Percentiles rank a stretch among this genome's conserved stretches.
Evolutionary conservation across 1,139 yeast genomes (phyloP).

Genomic region (Hansenula anomala): DNA sequence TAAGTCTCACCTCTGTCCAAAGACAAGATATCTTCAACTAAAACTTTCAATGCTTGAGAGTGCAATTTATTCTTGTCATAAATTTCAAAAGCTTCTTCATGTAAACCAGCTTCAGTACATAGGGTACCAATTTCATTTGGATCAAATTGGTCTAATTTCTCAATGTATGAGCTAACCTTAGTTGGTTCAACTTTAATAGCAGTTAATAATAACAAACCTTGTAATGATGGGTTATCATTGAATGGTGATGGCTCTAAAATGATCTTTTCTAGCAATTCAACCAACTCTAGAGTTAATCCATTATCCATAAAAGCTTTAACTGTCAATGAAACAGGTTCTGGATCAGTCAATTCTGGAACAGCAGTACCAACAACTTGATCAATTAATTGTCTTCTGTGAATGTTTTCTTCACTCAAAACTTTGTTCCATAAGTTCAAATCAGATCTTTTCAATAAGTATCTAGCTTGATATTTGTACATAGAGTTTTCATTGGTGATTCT

Average conservation of each 20-base stretch:
- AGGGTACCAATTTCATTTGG: constrained; percentile 92
- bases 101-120: constrained; percentile 81
- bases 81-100: constrained; percentile 93
- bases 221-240: constrained; percentile 90
- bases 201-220: constrained; percentile 86
- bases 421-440: constrained; percentile 77
- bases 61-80: constrained; percentile 81
- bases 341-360: constrained; percentile 90
- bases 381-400: constrained; percentile 83
- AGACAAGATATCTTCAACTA: constrained; percentile 90
- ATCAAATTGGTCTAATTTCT: constrained; percentile 85
- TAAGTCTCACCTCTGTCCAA: constrained; percentile 92
- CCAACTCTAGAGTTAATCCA: constrained; percentile 86
- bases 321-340: constrained; percentile 93
- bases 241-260: constrained; percentile 96
- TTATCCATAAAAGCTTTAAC: constrained; percentile 98
- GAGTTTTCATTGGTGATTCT: constrained; percentile 92
- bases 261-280: constrained; percentile 91
- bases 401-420: constrained; percentile 71
- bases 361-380: constrained; percentile 97
- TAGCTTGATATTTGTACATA: constrained; percentile 98
- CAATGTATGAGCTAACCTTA: constrained; percentile 79
- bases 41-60: constrained; percentile 78
- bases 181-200: constrained; percentile 94
- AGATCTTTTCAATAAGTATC: constrained; percentile 83